Conservation (phyloP, 176 grass and related monocot species). For the Areca catechu region DNA sequence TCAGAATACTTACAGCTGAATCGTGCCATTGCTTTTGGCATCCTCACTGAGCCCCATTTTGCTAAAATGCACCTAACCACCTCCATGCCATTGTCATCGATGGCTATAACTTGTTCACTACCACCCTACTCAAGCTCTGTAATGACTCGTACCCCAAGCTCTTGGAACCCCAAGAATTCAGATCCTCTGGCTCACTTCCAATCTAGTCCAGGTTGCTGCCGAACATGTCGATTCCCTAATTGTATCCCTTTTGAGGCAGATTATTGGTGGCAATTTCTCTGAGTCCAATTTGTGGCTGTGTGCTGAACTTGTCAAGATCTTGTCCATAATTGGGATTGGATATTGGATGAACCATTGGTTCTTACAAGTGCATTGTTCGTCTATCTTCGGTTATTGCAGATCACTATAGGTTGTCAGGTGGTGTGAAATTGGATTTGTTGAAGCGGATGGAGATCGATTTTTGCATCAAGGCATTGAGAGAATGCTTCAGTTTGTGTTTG, state of each 20-base stretch:
- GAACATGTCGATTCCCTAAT: conserved; percentile 33
- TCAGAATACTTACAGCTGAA: conserved; percentile 51
- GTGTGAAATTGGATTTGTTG: conserved; percentile 36
- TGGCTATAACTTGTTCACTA: conserved; percentile 51
- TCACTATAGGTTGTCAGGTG: conserved; percentile 40
- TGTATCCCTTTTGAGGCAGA: conserved; percentile 38
- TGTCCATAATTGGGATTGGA: conserved; percentile 32
- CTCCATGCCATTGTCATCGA: conserved; percentile 57
- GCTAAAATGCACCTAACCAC: conserved; percentile 24
- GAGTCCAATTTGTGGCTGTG: conserved; percentile 45
- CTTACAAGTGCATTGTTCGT: conserved; percentile 35
- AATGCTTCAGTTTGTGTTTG: conserved; percentile 34
- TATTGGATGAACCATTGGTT: conserved; percentile 14
- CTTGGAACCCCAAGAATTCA: conserved; percentile 39
- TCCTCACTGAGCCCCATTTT: conserved; percentile 31
- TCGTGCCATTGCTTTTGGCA: conserved; percentile 45
- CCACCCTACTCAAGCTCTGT: conserved; percentile 40
- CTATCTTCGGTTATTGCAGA: conserved; percentile 39
- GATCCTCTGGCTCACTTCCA: conserved; percentile 29
- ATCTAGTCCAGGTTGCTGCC: conserved; percentile 43
- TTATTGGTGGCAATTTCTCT: conserved; percentile 42
- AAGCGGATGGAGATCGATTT: conserved; percentile 49
- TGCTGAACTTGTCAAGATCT: conserved; percentile 14
- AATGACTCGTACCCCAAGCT: conserved; percentile 31
- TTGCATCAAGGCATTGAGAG: conserved; percentile 36